Conservation (phyloP, 208 protist genomes). For the Blechomonas ayalai region DNA sequence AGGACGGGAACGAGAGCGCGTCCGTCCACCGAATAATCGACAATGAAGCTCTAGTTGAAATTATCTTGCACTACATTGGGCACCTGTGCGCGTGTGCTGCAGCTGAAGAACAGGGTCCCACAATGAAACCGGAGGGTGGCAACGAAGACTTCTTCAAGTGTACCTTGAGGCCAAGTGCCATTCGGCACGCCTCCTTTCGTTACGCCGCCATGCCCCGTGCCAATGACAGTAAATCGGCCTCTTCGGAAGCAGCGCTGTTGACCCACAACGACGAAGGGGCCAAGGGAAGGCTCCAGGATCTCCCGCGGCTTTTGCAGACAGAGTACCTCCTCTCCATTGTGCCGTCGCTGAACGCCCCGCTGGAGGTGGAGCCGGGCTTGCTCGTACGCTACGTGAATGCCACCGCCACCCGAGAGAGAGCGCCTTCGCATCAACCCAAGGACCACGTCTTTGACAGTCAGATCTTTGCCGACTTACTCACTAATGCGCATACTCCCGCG, state of each 20-base stretch:
- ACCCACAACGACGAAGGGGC: not conserved
- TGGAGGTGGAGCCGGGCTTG: constrained; percentile 80
- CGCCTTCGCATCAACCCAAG: too few relatives aligned
- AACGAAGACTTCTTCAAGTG: not conserved
- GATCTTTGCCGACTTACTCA: constrained; percentile 13
- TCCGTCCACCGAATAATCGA: not conserved
- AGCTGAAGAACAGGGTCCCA: not conserved
- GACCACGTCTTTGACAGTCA: too few relatives aligned
- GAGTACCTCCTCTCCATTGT: constrained; percentile 27
- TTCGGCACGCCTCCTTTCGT: constrained; percentile 4
- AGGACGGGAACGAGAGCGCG: not conserved
- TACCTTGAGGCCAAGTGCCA: not conserved
- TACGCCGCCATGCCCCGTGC: constrained; percentile 1
- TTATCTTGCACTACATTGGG: constrained; percentile 12
- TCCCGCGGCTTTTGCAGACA: constrained; percentile 6
- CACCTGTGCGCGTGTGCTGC: constrained; percentile 5
- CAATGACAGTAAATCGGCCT: not conserved
- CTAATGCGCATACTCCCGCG: not conserved
- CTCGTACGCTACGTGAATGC: constrained; percentile 24
- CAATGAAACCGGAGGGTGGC: not conserved
- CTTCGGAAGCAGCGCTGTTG: constrained; percentile 1
- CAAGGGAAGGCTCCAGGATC: not conserved
- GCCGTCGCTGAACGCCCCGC: constrained; percentile 19
- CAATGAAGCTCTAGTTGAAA: constrained; percentile 12
- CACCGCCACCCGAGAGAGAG: not conserved